phyloP scores from a whole-genome alignment of 23 red algal species.

The Gracilaria gracilis region DNA sequence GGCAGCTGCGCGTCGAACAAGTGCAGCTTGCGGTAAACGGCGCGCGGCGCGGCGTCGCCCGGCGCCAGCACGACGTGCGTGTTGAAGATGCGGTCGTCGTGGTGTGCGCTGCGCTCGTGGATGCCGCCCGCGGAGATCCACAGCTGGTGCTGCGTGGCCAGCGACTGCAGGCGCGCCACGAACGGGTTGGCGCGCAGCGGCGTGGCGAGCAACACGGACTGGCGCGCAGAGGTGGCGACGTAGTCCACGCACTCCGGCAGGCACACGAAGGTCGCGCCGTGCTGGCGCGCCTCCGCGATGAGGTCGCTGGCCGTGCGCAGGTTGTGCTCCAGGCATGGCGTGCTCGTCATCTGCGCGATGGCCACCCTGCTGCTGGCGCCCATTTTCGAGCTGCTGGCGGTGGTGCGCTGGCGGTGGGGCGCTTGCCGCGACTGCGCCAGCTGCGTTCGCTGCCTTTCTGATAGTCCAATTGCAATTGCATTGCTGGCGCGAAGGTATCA shows the following conservation, averaged over 20 bases:
- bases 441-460: too few species aligned
- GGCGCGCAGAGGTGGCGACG: slow-evolving; percentile 18
- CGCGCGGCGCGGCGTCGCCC: slow-evolving; percentile 26
- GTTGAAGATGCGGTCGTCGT: slow-evolving; percentile 62
- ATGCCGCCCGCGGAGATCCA: slow-evolving; percentile 80
- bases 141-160: slow-evolving; percentile 65
- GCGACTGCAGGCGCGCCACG: slow-evolving; percentile 41
- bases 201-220: slow-evolving; percentile 43
- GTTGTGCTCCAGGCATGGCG: slow-evolving; percentile 51
- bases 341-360: slow-evolving; percentile 45
- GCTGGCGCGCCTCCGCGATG: slow-evolving; percentile 1
- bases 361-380: too few species aligned
- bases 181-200: slow-evolving; percentile 62
- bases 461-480: too few species aligned
- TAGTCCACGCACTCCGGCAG: slow-evolving; percentile 81
- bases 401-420: too few species aligned
- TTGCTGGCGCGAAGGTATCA: too few species aligned
- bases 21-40: slow-evolving; percentile 80
- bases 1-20: slow-evolving; percentile 60
- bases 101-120: slow-evolving; percentile 46
- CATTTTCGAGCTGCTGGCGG: too few species aligned
- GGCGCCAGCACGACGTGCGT: slow-evolving; percentile 54
- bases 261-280: slow-evolving; percentile 47
- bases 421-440: too few species aligned
- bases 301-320: slow-evolving; percentile 3